Conservation (phyloP, 139 green algal genomes). For the Nannochloris sp. region DNA sequence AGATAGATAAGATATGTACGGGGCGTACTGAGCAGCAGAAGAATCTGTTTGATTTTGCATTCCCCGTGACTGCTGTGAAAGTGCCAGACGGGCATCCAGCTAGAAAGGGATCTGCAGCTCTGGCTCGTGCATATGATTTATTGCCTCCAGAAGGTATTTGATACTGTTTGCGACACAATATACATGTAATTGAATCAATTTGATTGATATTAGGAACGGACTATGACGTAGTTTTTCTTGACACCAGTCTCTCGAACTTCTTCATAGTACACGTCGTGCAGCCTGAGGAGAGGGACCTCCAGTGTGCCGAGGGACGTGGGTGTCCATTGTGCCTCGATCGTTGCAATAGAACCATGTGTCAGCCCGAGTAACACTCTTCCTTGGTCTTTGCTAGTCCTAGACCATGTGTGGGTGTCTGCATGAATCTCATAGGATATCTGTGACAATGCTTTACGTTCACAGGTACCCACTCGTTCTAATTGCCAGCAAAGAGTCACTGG, state of each 20-base stretch:
- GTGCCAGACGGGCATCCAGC: neutral
- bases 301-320: constrained; percentile 27
- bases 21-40: neutral
- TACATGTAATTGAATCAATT: neutral
- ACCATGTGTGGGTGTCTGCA: constrained; percentile 10
- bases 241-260: constrained; percentile 8
- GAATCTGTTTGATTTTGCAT: neutral
- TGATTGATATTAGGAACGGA: neutral
- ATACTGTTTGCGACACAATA: neutral
- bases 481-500: constrained; percentile 42
- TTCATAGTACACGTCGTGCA: constrained; percentile 22
- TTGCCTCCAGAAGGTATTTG: no score
- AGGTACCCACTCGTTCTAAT: constrained; percentile 26
- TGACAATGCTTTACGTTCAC: neutral
- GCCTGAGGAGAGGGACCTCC: constrained; percentile 29
- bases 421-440: neutral
- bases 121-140: neutral
- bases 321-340: constrained; percentile 39
- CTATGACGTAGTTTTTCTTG: neutral
- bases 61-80: neutral
- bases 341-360: constrained; percentile 20
- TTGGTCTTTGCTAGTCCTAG: constrained; percentile 1
- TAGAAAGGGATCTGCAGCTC: neutral
- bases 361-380: constrained; percentile 18
- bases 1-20: neutral